Base-by-base conservation (phyloP, 352 stramenopile genomes). In the Pythium folliculosum region DNA sequence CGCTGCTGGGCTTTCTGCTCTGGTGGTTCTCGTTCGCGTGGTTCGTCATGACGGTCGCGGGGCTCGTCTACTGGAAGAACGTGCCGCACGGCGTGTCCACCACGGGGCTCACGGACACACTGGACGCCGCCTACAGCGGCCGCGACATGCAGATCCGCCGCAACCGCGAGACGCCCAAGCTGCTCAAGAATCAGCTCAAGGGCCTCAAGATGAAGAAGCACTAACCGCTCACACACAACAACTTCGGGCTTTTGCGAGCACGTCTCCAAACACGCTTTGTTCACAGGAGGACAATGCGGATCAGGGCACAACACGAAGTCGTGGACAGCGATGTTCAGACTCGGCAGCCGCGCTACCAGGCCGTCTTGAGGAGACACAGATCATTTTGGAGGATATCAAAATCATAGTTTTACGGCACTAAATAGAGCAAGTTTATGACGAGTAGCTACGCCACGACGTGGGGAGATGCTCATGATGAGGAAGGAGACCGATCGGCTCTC, bases 151-250 rank as follows among this genome's bases (percentile, higher is more conserved):
- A 59, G 22, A 43, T 75, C 40, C 73, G 77, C 32, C 69, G 76
- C 69, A 91, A 89, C 65, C 82, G 81, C 27, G 74, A 87, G 70
- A 90, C 80, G 12, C 80, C 82, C 30, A 91, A 91, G 70, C 70
- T 69, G 55, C 71, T 89, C 40, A 91, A 89, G 75, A 91, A 91
- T 63, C 80, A 88, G 59, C 72, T 91, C 50, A 92, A 90, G 71
- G 69, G 64, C 47, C 61, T 91, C 40, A 91, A 88, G 72, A 54
- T 89, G 44, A 78, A 85, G 63, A 88, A 89, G 72, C 84, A 89
- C 54, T 70, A 65, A n/a, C n/a, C n/a, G n/a, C n/a, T n/a, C n/a
- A n/a, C n/a, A n/a, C n/a, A n/a, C n/a, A 47, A 30, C 40, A 47
- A 47, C 10, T 47, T n/a, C n/a, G 40, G 4, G 40, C 40, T 47